Evolutionary conservation across 225 moss, liverwort and hornwort genomes (phyloP), one percentile per base, ranked within the genome.

Genomic region (Takakia lepidozioides): DNA sequence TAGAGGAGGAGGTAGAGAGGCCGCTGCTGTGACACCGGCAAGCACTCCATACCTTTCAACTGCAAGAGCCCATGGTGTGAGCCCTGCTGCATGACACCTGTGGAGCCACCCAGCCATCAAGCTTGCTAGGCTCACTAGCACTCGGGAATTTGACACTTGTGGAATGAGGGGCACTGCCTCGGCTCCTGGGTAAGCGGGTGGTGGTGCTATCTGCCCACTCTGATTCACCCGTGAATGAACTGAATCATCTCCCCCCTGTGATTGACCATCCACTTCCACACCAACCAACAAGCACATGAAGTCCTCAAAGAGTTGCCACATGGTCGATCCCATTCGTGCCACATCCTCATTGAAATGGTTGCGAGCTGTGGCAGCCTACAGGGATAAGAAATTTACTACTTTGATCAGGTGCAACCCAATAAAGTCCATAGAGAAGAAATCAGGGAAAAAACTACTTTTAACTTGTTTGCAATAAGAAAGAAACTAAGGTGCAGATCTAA

Each of bases 31-130:
- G 25, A 83, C 87, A 46, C 67, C 78, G 39, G 87, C 87, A 51
- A 91, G 59, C 17, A 62, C 70, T 57, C 91, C 98, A 50, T 98
- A 98, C 26, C 98, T 78, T 51, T 98, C 98, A 19, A 88, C 64
- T 34, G 60, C 41, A 49, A 85, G 28, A n/a, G 78, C 57, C 74
- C 67, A 83, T 4, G 24, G 60, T 46, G 82, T 72, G 27, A 83
- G 74, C 17, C 58, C 66, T 28, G 75, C 80, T 51, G 52, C 51
- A 76, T 85, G 66, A 67, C 87, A 91, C 66, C 83, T 78, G 43
- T 91, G 91, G 43, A 98, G 66, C 98, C 98, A 98, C 25, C 91
- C 98, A 43, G 98, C 98, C 67, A 76, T 87, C 61, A 98, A 68
- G 58, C 85, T 79, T 54, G 87, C 98, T 21, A 98, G 74, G 59